A percentile compares a stretch with the other conserved stretches of the same genome.
Evolutionary conservation across 2,329 filamentous ascomycete genomes (phyloP).

Genomic region (Blumeria graminis): DNA sequence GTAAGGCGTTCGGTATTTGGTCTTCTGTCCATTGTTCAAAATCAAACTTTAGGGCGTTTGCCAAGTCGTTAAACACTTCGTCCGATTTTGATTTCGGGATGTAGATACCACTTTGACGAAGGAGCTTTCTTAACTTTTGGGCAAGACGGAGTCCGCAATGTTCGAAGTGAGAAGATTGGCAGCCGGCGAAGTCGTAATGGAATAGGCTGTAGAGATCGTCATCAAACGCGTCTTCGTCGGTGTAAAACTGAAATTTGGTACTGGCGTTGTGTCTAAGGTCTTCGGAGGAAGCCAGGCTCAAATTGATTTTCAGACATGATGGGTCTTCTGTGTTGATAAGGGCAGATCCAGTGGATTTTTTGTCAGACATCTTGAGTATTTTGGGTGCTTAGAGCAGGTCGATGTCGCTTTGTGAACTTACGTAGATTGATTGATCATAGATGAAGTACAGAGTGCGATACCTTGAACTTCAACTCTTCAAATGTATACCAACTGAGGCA

Average conservation of each 20-base stretch:
- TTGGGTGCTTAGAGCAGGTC: background rate
- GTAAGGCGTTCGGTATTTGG: background rate
- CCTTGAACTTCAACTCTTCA: background rate
- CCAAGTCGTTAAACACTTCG: background rate
- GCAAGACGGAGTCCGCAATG: background rate
- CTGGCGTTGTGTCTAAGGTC: background rate
- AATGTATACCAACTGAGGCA: background rate
- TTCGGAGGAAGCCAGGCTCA: background rate
- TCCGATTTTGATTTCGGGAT: background rate
- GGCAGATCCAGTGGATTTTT: background rate
- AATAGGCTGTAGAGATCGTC: background rate
- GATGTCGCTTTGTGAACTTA: background rate
- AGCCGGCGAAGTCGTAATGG: background rate
- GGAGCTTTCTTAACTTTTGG: background rate
- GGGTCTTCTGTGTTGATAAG: background rate
- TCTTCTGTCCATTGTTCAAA: background rate
- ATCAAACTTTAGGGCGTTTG: background rate
- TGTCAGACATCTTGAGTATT: background rate
- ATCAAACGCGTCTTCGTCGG: background rate
- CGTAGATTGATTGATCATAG: background rate
- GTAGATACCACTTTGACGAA: background rate
- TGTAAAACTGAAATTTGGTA: background rate
- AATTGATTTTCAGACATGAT: background rate
- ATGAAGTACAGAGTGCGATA: background rate
- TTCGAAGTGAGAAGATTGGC: background rate